Evolutionary conservation across 768 basidiomycete genomes (phyloP).

Genomic region (Gyrodon lividus): DNA sequence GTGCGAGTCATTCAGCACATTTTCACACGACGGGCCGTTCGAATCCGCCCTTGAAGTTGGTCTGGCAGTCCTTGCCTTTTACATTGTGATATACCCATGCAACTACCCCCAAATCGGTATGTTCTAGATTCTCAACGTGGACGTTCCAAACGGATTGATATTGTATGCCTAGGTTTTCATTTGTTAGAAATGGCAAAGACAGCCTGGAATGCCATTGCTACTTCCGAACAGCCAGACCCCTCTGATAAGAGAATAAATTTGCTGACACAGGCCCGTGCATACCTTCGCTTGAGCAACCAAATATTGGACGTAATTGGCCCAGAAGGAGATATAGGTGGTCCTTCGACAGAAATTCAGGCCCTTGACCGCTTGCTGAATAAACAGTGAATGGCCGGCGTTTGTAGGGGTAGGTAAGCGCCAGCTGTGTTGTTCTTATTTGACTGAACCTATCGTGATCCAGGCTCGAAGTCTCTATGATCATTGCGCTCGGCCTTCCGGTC

Average conservation of each 20-base stretch:
- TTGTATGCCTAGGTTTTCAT: constrained; percentile 60
- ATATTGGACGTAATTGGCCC: constrained; percentile 50
- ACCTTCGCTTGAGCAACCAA: constrained; percentile 40
- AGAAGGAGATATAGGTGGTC: constrained; percentile 66
- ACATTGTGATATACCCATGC: constrained; percentile 66
- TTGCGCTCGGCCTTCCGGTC: neutral
- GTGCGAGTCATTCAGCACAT: constrained; percentile 61
- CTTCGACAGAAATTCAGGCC: constrained; percentile 49
- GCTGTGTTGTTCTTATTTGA: neutral
- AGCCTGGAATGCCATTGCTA: constrained; percentile 63
- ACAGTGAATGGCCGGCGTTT: neutral
- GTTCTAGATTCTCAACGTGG: constrained; percentile 14
- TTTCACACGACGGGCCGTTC: constrained; percentile 68
- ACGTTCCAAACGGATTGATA: neutral
- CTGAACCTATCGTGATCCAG: neutral
- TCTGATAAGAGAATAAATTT: constrained; percentile 16
- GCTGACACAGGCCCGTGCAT: constrained; percentile 32
- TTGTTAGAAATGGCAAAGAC: constrained; percentile 75
- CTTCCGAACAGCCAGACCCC: constrained; percentile 21
- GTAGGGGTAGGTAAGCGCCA: neutral
- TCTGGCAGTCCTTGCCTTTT: constrained; percentile 59
- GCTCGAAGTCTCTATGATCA: neutral
- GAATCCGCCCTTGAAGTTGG: constrained; percentile 53
- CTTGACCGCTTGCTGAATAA: constrained; percentile 42
- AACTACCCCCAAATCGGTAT: constrained; percentile 84